Conservation (phyloP, 2,329 filamentous ascomycete genomes). For the Fusarium miscanthi region DNA sequence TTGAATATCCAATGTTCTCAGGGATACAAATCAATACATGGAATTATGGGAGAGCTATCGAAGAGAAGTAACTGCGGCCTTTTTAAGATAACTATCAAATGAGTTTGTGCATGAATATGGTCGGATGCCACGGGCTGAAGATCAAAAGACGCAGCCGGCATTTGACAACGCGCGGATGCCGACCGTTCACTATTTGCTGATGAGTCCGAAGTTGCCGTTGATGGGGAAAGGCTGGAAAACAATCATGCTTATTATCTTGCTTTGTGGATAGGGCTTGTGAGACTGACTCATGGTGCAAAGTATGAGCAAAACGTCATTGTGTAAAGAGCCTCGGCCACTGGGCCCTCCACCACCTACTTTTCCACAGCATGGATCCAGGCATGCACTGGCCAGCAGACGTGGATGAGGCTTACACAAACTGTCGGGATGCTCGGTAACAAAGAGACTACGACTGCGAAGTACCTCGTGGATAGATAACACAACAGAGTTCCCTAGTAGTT, state of each 20-base stretch:
- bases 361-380: not conserved
- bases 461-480: not conserved
- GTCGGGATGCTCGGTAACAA: constrained; percentile 22
- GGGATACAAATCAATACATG: not conserved
- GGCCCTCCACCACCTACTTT: not conserved
- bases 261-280: not conserved
- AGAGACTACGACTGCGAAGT: not conserved
- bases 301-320: constrained; percentile 28
- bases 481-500: not conserved
- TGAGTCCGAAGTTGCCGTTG: constrained; percentile 38
- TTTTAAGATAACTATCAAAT: constrained; percentile 24
- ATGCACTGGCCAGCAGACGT: not conserved
- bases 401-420: constrained; percentile 23
- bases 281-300: not conserved
- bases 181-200: constrained; percentile 8
- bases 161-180: constrained; percentile 15
- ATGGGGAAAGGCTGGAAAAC: not conserved
- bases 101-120: constrained; percentile 16
- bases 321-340: not conserved
- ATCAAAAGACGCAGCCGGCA: constrained; percentile 24
- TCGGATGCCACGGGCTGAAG: constrained; percentile 38
- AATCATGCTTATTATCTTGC: constrained; percentile 19
- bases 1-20: not conserved
- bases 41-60: not conserved
- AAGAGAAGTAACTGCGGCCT: not conserved